Percentiles rank a stretch among this genome's conserved stretches.
Evolutionary conservation across 148 eudicot genomes (phyloP).

Genomic region (Diospyros kaki): DNA sequence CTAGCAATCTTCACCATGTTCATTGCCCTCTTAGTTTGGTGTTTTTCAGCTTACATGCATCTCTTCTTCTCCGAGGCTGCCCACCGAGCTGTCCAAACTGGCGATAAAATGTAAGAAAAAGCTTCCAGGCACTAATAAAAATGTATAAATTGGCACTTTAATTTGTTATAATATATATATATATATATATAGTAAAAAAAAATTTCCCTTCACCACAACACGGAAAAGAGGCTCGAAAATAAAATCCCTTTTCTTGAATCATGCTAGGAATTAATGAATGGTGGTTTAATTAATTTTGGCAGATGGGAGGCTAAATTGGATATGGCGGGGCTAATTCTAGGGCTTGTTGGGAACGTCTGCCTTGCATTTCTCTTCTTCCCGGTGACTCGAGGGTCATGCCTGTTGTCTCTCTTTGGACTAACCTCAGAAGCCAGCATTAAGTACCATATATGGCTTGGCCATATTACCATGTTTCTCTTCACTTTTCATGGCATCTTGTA

Average conservation of each 20-base stretch:
- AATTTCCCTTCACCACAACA: too few relatives aligned
- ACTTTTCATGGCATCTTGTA: conserved; percentile 38
- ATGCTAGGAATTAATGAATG: too few relatives aligned
- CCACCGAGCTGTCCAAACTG: conserved; percentile 13
- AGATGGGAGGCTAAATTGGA: conserved; percentile 38
- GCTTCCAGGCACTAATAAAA: too few relatives aligned
- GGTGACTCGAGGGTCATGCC: conserved; percentile 41
- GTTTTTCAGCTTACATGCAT: conserved; percentile 24
- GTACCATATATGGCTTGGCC: conserved; percentile 57
- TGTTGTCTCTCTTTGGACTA: conserved; percentile 36
- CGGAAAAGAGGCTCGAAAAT: too few relatives aligned
- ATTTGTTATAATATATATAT: neutral
- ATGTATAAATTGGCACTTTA: neutral
- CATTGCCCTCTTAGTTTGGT: conserved; percentile 52
- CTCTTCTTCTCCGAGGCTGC: conserved; percentile 27
- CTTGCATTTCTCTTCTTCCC: conserved; percentile 45
- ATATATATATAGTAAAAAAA: neutral
- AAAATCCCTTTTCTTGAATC: too few relatives aligned
- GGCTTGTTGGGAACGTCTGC: conserved; percentile 25
- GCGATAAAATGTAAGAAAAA: conserved; percentile 34
- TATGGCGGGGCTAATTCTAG: conserved; percentile 21
- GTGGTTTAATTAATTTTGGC: neutral
- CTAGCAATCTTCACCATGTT: conserved; percentile 51
- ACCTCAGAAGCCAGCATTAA: conserved; percentile 42
- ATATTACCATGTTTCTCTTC: conserved; percentile 38